Evolutionary conservation across 1,139 yeast genomes (phyloP).

Genomic region (Yamadazyma siamensis): DNA sequence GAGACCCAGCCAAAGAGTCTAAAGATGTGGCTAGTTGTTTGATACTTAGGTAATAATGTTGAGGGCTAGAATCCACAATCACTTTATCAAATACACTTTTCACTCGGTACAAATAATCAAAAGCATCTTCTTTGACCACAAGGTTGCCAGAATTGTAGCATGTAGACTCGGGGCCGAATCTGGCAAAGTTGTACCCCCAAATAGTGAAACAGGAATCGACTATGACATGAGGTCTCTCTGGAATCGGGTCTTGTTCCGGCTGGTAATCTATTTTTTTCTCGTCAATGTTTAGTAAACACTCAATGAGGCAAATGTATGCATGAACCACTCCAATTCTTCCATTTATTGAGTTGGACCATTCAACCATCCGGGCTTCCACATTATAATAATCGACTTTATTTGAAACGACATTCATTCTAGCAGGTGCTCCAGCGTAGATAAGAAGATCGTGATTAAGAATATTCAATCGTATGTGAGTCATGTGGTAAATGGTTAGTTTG

Average conservation of each 20-base stretch:
- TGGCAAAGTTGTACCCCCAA: slow-evolving; percentile 53
- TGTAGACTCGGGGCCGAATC: slow-evolving; percentile 49
- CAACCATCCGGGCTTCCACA: slow-evolving; percentile 43
- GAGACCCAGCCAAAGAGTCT: slow-evolving; percentile 1
- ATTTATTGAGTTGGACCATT: slow-evolving; percentile 32
- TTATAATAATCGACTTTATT: slow-evolving; percentile 43
- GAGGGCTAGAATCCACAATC: neutral
- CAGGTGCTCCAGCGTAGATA: slow-evolving; percentile 68
- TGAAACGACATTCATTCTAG: slow-evolving; percentile 57
- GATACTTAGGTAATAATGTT: slow-evolving; percentile 2
- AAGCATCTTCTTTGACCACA: neutral
- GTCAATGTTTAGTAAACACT: slow-evolving; percentile 44
- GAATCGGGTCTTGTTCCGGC: slow-evolving; percentile 48
- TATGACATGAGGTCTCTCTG: slow-evolving; percentile 52
- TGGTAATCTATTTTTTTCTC: slow-evolving; percentile 29
- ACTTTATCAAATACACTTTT: slow-evolving; percentile 1
- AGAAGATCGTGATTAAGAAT: slow-evolving; percentile 52
- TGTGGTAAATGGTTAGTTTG: slow-evolving; percentile 51
- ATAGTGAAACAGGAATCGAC: slow-evolving; percentile 49
- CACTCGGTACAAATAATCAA: slow-evolving; percentile 1
- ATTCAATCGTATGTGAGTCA: slow-evolving; percentile 59
- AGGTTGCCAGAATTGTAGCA: neutral
- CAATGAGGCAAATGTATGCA: slow-evolving; percentile 54
- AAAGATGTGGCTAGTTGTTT: slow-evolving; percentile 2
- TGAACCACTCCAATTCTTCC: slow-evolving; percentile 43